phyloP scores from a whole-genome alignment of 768 basidiomycete species.

The Leucocoprinus sp. region DNA sequence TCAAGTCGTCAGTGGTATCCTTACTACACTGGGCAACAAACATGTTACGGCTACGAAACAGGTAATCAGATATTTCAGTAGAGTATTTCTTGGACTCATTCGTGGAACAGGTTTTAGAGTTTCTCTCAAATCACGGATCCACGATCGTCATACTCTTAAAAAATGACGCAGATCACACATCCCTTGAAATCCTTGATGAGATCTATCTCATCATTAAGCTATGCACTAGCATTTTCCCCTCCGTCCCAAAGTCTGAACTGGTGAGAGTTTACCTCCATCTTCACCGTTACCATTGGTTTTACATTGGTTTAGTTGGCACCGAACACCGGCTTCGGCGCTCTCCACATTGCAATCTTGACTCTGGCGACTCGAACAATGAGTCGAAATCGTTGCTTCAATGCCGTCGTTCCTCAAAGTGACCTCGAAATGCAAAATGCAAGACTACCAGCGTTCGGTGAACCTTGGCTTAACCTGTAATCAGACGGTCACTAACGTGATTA shows the following conservation, averaged over 20 bases:
- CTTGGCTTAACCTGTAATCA: background rate
- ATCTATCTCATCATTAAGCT: conserved; percentile 72
- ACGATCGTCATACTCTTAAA: conserved; percentile 79
- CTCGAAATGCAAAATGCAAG: conserved; percentile 51
- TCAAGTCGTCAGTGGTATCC: conserved; percentile 69
- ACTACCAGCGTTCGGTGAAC: conserved; percentile 46
- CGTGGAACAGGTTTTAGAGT: conserved; percentile 56
- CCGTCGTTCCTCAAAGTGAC: conserved; percentile 58
- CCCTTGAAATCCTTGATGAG: conserved; percentile 66
- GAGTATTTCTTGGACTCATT: background rate
- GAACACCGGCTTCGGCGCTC: conserved; percentile 74
- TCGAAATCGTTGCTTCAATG: conserved; percentile 46
- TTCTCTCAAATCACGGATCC: conserved; percentile 75
- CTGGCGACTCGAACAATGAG: conserved; percentile 68
- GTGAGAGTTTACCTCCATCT: conserved; percentile 32
- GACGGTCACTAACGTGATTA: conserved; percentile 1
- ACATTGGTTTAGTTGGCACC: conserved; percentile 36
- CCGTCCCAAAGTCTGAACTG: conserved; percentile 70
- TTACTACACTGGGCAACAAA: conserved; percentile 67
- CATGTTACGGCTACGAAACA: conserved; percentile 65
- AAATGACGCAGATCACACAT: conserved; percentile 55
- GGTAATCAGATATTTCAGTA: conserved; percentile 28
- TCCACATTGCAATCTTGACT: conserved; percentile 72
- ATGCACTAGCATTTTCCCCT: conserved; percentile 57
- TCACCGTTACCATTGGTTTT: background rate